Evolutionary conservation across 2,329 filamentous ascomycete genomes (phyloP), one percentile per base, ranked within the genome.

Genomic region (Hysterium pulicare): DNA sequence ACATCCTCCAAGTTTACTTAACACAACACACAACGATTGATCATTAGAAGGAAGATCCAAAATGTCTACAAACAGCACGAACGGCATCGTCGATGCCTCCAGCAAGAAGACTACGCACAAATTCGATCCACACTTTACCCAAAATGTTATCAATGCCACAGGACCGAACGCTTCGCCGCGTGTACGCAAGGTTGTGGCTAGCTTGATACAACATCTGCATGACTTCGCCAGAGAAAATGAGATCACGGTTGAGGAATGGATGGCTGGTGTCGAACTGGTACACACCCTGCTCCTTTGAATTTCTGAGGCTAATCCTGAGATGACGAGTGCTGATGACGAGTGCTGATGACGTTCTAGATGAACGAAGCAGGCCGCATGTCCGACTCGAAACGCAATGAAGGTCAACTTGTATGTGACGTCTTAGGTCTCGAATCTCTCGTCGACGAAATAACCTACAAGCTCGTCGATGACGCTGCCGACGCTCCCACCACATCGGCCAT

Each of bases 141-240:
- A 82, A 55, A 77, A 82, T 64, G 84, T 89, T 65, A 75, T 90
- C 61, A 78, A 86, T 50, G 76, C 82, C 51, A 89, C 87, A 72
- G 82, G 83, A 35, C 82, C 84, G 50, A 82, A 86, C 55, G 81
- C 81, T 11, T 71, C 76, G 33, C 79, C 84, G 42, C 76, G 86
- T 44, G 76, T 82, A 54, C 76, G 82, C 45, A 71, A 80, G 53
- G 73, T 90, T 53, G 71, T 89, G 48, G 67, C 74, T 41, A 73
- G 79, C 23, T 68, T 89, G 53, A 82, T 89, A 64, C 74, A 71
- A 42, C 85, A 90, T 70, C 73, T 90, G 42, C 86, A 90, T 71
- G 84, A 89, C 67, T 90, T 89, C 64, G 78, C 81, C 45, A 79
- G 86, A 44, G 86, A 90, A 58, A 81, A 87, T 56, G 84, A 90